Conservation (phyloP, 2,329 filamentous ascomycete species). For the Ciborinia camelliae region DNA sequence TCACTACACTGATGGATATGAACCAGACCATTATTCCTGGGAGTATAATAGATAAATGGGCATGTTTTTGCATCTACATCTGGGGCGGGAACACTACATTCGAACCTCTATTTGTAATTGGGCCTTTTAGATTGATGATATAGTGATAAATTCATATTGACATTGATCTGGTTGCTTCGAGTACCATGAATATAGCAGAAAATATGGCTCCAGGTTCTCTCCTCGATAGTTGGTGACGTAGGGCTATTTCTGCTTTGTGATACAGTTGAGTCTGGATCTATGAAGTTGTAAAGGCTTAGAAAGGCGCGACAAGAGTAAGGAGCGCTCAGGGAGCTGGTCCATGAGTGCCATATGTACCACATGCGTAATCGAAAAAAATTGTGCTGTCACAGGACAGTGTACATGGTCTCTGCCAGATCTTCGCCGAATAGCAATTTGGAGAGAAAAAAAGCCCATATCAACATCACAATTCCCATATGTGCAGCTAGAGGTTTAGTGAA, state of each 20-base stretch:
- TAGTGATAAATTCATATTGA: constrained; percentile 4
- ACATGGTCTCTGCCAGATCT: background rate
- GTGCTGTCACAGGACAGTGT: background rate
- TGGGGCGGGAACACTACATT: background rate
- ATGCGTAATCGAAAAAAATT: background rate
- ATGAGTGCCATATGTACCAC: background rate
- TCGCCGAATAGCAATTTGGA: background rate
- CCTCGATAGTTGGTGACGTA: background rate
- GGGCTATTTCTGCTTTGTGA: constrained; percentile 13
- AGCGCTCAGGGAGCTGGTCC: background rate
- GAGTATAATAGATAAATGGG: background rate
- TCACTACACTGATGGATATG: background rate
- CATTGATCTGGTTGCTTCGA: background rate
- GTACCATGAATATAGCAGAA: background rate
- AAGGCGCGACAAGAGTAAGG: background rate
- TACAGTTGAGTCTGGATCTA: constrained; percentile 2
- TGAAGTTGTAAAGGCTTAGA: background rate
- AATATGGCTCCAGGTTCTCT: background rate
- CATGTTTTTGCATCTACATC: background rate
- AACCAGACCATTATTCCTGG: background rate
- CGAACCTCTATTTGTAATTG: constrained; percentile 9
- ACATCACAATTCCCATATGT: background rate
- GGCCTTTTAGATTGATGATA: constrained; percentile 1
- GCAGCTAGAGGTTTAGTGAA: background rate
- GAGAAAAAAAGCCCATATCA: background rate